Percentiles rank a stretch among this genome's conserved stretches.
phyloP scores from a whole-genome alignment of 2,329 filamentous ascomycete species.

The Bipolaris gigantea region DNA sequence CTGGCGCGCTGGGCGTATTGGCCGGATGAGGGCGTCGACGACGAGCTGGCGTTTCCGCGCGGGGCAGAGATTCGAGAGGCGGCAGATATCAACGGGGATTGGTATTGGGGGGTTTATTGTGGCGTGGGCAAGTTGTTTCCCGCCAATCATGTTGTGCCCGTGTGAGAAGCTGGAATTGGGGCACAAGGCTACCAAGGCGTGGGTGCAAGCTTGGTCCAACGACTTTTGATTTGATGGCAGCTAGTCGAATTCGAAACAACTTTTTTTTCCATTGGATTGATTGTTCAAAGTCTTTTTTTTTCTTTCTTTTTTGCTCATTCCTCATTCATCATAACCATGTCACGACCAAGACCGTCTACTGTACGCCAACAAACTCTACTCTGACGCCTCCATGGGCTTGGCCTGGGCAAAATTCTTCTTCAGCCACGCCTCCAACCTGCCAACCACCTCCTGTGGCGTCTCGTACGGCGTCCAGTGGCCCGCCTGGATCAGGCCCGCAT shows the following conservation, averaged over 20 bases:
- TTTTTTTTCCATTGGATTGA: too few relatives aligned
- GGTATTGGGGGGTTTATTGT: constrained; percentile 86
- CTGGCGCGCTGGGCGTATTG: constrained; percentile 78
- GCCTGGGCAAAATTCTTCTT: constrained; percentile 13
- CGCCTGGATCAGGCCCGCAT: constrained; percentile 36
- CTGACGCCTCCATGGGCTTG: background rate
- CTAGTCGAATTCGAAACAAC: background rate
- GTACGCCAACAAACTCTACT: too few relatives aligned
- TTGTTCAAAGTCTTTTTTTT: too few relatives aligned
- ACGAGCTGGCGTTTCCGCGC: constrained; percentile 83
- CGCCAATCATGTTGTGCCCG: constrained; percentile 63
- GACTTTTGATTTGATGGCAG: too few relatives aligned
- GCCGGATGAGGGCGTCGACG: constrained; percentile 62
- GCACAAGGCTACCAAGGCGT: too few relatives aligned
- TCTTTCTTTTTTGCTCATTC: too few relatives aligned
- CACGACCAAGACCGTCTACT: too few relatives aligned
- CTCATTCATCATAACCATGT: too few relatives aligned
- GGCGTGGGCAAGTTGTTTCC: constrained; percentile 80
- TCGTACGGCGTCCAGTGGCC: constrained; percentile 45
- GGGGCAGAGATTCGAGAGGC: constrained; percentile 81
- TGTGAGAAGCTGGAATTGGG: background rate
- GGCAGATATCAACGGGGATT: constrained; percentile 87
- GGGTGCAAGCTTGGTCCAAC: too few relatives aligned
- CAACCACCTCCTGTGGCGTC: constrained; percentile 36
- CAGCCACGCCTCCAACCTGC: constrained; percentile 23